Base-by-base conservation (phyloP, 23 red algal genomes). In the Cyanidium caldarium region DNA sequence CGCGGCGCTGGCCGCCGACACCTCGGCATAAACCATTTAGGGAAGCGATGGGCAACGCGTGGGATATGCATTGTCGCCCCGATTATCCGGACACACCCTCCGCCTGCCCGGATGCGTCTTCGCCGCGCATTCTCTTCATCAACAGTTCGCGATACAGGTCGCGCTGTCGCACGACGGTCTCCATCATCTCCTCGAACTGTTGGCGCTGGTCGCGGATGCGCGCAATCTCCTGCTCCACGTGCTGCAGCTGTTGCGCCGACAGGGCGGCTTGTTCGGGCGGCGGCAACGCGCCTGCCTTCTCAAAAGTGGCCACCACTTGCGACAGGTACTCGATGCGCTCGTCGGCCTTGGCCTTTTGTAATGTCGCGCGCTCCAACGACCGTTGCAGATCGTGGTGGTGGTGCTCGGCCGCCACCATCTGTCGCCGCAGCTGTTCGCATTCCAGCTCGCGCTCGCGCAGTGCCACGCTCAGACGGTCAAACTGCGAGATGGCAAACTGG, bases 121-220 rank as follows among this genome's bases (percentile, higher is more conserved):
- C 51, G 21, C 51, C 51, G 21, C 51, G 51, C 10, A 61, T 16
- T 10, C 10, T 28, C 5, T 28, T 16, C 51, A 61, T 16, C 7
- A 61, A 28, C 51, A 61, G 51, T 61, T 61, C n/a, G 21, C 51
- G 51, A 61, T 61, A 61, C n/a, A 61, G 51, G 21, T 61, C 51
- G 31, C 51, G 51, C 31, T 61, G 51, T 28, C 31, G 19, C 51
- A 61, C 51, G 23, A 61, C 51, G 31, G 51, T 28, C n/a, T 12
- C 7, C 51, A 61, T 25, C 13, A 61, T 28, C 23, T 5, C 51
- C 21, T 61, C 51, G 21, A 61, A 61, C 51, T 61, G n/a, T 28
- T 61, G 51, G 51, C 51, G 51, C 31, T 61, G 51, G 19, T 25
- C n/a, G 23, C 51, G 51, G 5, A 61, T 61, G 13, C 31, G 51